Evolutionary conservation across 2,329 filamentous ascomycete species (phyloP), one percentile per base, ranked within the genome.

Genomic region (Colletotrichum liaoningense): DNA sequence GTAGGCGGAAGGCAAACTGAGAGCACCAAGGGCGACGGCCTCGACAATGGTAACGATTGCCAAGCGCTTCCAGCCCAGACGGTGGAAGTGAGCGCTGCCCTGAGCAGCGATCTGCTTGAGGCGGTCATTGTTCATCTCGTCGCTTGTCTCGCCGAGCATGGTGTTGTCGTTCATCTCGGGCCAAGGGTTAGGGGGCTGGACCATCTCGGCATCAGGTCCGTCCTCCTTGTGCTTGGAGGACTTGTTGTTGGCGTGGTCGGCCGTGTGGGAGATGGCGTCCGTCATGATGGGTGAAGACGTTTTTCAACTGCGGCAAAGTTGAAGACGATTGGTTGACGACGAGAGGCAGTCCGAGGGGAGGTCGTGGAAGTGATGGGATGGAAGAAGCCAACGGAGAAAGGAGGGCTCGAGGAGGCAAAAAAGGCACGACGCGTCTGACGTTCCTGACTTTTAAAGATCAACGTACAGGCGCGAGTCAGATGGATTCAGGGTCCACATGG

Each of bases 61-160:
- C 46, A 90, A 83, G 26, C 88, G 86, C 78, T 89, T 89, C 88
- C 88, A 90, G 63, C 88, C 88, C n/a, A 90, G 83, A 55, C 86
- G 85, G 74, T 87, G 81, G 79, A 89, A 90, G 67, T 87, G 84
- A 19, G 85, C 85, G 30, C 60, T 82, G 69, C 87, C 87, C 76
- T 85, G 78, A 1, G 81, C 82, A 14, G 81, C 81, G 77, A 86
- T 88, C 75, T 86, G 83, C 79, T 85, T 84, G 79, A 88, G 86
- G 55, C 84, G 75, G 73, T 86, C 85, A 66, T 79, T 77, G 66
- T 81, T 76, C 57, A 75, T 75, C 63, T 81, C 80, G 62, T 81
- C 78, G 67, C 71, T 73, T 42, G 71, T 73, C 35, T 73, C 71
- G 35, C 71, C 71, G 46, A 73, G 71, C 71, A 73, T 73, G 60